A percentile compares a stretch with the other conserved stretches of the same genome.
These are phyloP conservation scores for Apostasia ramifera DNA, from an alignment of 106 monocot genomes.

Conservation along the genomic window DNA sequence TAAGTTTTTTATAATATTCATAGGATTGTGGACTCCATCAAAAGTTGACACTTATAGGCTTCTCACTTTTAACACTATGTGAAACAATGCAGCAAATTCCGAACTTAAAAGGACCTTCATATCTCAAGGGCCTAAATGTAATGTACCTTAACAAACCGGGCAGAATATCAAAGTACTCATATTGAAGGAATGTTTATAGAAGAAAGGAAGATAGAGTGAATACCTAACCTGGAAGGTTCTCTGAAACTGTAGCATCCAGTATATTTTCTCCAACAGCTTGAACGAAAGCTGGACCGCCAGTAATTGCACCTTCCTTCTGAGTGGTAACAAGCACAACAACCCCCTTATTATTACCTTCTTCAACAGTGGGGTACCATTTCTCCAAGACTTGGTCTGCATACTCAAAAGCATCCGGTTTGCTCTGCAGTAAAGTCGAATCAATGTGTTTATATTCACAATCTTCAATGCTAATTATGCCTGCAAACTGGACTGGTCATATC, in stretches of 20 bases:
- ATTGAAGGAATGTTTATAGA: too few species aligned
- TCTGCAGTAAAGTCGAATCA: slow-evolving; percentile 28
- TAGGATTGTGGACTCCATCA: too few species aligned
- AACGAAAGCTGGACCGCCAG: slow-evolving; percentile 82
- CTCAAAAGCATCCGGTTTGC: slow-evolving; percentile 98
- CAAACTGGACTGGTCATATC: too few species aligned
- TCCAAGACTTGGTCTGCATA: slow-evolving; percentile 93
- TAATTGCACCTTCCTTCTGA: slow-evolving; percentile 95
- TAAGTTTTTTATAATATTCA: too few species aligned
- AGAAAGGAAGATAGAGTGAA: neutral
- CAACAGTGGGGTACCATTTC: slow-evolving; percentile 89
- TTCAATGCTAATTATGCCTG: too few species aligned
- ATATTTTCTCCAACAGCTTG: slow-evolving; percentile 79
- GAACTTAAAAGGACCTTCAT: too few species aligned
- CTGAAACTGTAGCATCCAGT: slow-evolving; percentile 76
- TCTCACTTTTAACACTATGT: too few species aligned
- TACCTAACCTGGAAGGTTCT: slow-evolving; percentile 80
- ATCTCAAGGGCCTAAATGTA: too few species aligned
- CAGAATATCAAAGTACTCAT: too few species aligned
- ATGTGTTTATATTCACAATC: neutral
- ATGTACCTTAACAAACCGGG: neutral
- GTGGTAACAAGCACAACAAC: slow-evolving; percentile 81
- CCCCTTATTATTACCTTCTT: slow-evolving; percentile 91
- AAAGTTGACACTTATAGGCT: too few species aligned
- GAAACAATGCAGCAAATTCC: too few species aligned